These are phyloP conservation scores for Zygnema cylindricum DNA, from an alignment of 139 green algal species.

Conservation along the genomic window DNA sequence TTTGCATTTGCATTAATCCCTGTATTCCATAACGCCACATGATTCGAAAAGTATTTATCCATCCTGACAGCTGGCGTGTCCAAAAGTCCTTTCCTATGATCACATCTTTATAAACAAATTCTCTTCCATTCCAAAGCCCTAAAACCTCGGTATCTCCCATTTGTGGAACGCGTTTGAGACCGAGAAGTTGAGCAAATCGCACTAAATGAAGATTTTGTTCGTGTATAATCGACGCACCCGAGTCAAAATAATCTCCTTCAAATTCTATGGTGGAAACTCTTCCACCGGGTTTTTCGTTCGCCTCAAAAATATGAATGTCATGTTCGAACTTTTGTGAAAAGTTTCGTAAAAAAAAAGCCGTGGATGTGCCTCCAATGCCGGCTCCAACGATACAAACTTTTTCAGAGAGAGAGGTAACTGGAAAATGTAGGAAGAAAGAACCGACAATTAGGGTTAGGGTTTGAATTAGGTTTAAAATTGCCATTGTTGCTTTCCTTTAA, in stretches of 20 bases:
- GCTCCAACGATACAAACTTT: neutral
- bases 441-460: no score
- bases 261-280: neutral
- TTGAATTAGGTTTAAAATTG: no score
- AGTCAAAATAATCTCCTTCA: neutral
- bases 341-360: slow-evolving; percentile 15
- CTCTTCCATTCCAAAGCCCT: slow-evolving; percentile 38
- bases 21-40: neutral
- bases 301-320: slow-evolving; percentile 11
- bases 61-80: neutral
- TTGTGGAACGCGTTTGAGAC: neutral
- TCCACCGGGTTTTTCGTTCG: neutral
- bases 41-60: neutral
- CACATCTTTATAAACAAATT: slow-evolving; percentile 35
- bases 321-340: neutral
- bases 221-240: slow-evolving; percentile 43
- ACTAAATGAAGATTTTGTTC: slow-evolving; percentile 45
- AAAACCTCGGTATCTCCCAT: neutral
- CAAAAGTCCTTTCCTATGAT: neutral
- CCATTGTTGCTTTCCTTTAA: no score
- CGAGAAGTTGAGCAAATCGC: slow-evolving; percentile 15
- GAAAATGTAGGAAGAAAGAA: neutral
- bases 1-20: neutral
- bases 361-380: neutral
- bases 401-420: neutral